Evolutionary conservation across 2,329 filamentous ascomycete genomes (phyloP).

Genomic region (Claviceps arundinis): DNA sequence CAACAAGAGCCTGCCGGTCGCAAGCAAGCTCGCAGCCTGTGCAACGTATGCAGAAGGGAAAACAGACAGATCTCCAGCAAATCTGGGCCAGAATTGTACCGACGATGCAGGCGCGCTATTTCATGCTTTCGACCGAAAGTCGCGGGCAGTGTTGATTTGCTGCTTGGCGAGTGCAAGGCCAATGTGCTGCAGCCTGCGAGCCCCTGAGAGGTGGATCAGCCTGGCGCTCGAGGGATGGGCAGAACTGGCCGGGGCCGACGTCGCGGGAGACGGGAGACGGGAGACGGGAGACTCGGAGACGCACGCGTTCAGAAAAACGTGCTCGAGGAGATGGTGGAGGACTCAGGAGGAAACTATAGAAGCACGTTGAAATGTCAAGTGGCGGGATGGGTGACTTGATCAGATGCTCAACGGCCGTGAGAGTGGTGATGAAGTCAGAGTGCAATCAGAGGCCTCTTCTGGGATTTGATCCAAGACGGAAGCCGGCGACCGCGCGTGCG

Average conservation of each 20-base stretch:
- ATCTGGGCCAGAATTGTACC: constrained; percentile 16
- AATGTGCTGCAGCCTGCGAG: constrained; percentile 8
- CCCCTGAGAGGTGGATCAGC: constrained; percentile 9
- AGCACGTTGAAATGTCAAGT: not conserved
- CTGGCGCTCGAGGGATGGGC: constrained; percentile 9
- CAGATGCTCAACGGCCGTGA: not conserved
- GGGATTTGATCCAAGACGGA: not conserved
- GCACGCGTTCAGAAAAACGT: not conserved
- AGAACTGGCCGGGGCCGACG: constrained; percentile 6
- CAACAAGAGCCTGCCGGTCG: constrained; percentile 1
- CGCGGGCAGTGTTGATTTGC: constrained; percentile 18
- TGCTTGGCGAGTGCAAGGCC: constrained; percentile 17
- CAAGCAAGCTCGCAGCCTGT: not conserved
- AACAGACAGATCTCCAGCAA: constrained; percentile 7
- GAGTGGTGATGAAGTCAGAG: not conserved
- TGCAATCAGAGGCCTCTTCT: not conserved
- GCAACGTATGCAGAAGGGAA: constrained; percentile 2
- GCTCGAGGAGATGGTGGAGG: not conserved
- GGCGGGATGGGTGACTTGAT: not conserved
- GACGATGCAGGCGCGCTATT: constrained; percentile 24
- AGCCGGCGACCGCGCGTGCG: not conserved
- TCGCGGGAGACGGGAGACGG: not conserved
- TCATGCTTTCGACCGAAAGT: constrained; percentile 27
- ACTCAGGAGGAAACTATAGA: not conserved
- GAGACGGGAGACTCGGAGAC: not conserved